These are phyloP conservation scores for Abrus pulchellus DNA, from an alignment of 306 rosid genomes.

Conservation along the genomic window DNA sequence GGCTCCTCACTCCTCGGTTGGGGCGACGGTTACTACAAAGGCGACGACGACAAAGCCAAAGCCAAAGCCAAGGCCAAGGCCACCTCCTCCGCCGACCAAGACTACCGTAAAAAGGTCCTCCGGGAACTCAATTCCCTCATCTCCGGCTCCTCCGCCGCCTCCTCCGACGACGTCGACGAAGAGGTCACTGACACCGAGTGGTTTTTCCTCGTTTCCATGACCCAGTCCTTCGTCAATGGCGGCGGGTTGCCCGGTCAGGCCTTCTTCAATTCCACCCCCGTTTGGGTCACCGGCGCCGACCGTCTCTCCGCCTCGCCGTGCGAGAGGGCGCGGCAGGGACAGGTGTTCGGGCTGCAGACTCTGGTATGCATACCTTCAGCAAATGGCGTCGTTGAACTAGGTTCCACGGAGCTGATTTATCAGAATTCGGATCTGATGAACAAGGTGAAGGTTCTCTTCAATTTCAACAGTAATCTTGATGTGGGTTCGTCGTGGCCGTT, in stretches of 20 bases:
- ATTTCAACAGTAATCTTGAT: slow-evolving; percentile 69
- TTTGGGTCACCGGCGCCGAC: slow-evolving; percentile 76
- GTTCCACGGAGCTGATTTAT: slow-evolving; percentile 75
- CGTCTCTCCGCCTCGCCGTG: slow-evolving; percentile 58
- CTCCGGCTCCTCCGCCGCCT: slow-evolving; percentile 67
- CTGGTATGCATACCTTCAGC: slow-evolving; percentile 77
- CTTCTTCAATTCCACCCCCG: slow-evolving; percentile 62
- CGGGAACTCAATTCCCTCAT: slow-evolving; percentile 86
- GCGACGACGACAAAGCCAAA: slow-evolving; percentile 72
- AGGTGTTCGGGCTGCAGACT: slow-evolving; percentile 74
- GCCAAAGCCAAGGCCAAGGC: slow-evolving; percentile 52
- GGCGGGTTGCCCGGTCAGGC: slow-evolving; percentile 81
- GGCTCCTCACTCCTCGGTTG: slow-evolving; percentile 74
- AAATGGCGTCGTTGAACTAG: slow-evolving; percentile 88
- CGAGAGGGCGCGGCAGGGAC: slow-evolving; percentile 82
- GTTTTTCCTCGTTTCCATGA: slow-evolving; percentile 95
- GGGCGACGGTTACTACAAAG: slow-evolving; percentile 97
- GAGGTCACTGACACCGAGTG: slow-evolving; percentile 97
- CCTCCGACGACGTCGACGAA: slow-evolving; percentile 73
- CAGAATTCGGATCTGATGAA: slow-evolving; percentile 83
- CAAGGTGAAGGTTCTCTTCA: slow-evolving; percentile 73
- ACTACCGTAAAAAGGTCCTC: slow-evolving; percentile 81
- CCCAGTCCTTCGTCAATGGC: slow-evolving; percentile 81
- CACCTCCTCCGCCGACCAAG: slow-evolving; percentile 73
- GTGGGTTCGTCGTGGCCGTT: slow-evolving; percentile 74